These are phyloP conservation scores for Coniella lustricola DNA, from an alignment of 2,329 filamentous ascomycete genomes.

Conservation along the genomic window DNA sequence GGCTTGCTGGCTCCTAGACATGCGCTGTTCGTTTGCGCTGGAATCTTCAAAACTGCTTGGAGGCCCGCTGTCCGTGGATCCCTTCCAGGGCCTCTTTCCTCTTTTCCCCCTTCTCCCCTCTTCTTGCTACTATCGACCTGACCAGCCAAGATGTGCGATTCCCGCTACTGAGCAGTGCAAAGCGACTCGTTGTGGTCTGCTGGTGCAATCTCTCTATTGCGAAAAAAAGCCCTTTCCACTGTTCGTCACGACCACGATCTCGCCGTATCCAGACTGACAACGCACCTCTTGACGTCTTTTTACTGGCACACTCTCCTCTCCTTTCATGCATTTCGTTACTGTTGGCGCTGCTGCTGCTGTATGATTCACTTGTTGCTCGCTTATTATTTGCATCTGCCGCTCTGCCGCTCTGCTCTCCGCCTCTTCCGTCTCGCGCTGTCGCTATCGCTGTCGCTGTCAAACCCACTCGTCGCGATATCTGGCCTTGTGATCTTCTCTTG, in stretches of 20 bases:
- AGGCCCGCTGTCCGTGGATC: constrained; percentile 23
- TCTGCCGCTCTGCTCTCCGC: too few relatives aligned
- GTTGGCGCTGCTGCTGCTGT: too few relatives aligned
- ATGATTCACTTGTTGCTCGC: too few relatives aligned
- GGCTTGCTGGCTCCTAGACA: not conserved
- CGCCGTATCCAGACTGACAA: too few relatives aligned
- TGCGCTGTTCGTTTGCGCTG: not conserved
- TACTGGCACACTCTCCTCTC: constrained; percentile 20
- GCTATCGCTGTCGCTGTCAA: not conserved
- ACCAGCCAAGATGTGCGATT: constrained; percentile 48
- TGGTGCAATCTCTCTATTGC: constrained; percentile 28
- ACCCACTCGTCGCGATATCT: too few relatives aligned
- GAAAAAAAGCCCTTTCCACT: too few relatives aligned
- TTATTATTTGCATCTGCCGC: not conserved
- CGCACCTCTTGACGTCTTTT: constrained; percentile 29
- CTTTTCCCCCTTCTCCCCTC: constrained; percentile 29
- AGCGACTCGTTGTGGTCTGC: constrained; percentile 52
- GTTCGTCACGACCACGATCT: too few relatives aligned
- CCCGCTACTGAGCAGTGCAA: constrained; percentile 42
- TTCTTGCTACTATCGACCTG: constrained; percentile 44
- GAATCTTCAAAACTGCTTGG: constrained; percentile 29
- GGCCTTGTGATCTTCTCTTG: constrained; percentile 5
- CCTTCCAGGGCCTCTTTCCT: too few relatives aligned
- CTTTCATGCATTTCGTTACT: constrained; percentile 17
- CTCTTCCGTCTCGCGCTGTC: constrained; percentile 18